Evolutionary conservation across 768 basidiomycete species (phyloP), one percentile per base, ranked within the genome.

Genomic region (Serendipita sp.): DNA sequence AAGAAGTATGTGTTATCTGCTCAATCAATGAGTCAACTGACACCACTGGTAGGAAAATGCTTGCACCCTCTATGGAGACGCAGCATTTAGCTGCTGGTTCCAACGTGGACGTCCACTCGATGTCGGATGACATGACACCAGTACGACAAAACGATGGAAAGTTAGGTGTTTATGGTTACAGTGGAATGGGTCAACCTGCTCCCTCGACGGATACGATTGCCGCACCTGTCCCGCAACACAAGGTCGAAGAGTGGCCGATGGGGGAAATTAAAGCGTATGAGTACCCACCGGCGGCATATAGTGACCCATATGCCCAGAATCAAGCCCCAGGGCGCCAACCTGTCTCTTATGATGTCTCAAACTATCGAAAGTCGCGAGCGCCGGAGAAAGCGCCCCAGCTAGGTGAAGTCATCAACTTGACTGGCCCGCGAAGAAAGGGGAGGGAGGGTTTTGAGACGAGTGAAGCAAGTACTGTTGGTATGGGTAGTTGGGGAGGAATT

Each of bases 401-500:
- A 10, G 56, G 35, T n/a, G 35, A 30, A 3, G 23, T 35, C 23
- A 23, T 2, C 16, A 60, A 60, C 34, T 35, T 60, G 23, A 60
- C 56, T 2, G 56, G 56, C n/a, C 3, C 56, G 8, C 11, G 56
- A 7, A 3, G 56, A 8, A 30, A 32, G 8, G 56, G 35, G 16
- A 23, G 56, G 8, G 48, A 52, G 32, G 35, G 28, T 10, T 60
- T 23, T 10, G 56, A 60, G 28, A 38, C 36, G n/a, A 60, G 56
- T 38, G 56, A 36, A 30, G 52, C 13, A 11, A 60, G 56, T 35
- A 60, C 56, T 11, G 56, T 60, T 60, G 56, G 56, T 3, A 60
- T 60, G 56, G 56, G 56, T 18, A 60, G 56, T 30, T 60, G 56
- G 56, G 56, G 56, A 5, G 56, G 56, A n/a, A 52, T 52, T 32